Evolutionary conservation across 2,329 filamentous ascomycete species (phyloP).

Genomic region (Claviceps capensis): DNA sequence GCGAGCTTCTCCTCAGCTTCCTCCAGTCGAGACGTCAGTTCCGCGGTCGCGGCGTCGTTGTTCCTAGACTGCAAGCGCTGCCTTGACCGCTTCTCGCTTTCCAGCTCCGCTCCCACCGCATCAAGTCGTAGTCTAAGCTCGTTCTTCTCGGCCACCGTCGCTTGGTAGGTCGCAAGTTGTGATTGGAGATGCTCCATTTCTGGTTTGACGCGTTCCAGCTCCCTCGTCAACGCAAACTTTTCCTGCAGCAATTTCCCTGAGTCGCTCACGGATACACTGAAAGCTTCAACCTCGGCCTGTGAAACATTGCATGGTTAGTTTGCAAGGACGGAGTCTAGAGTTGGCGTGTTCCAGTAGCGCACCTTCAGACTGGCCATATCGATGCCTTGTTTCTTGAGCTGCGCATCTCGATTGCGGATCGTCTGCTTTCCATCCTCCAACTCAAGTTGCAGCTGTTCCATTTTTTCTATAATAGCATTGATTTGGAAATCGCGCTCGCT

Average conservation of each 20-base stretch:
- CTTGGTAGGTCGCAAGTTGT: slow-evolving; percentile 47
- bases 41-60: slow-evolving; percentile 27
- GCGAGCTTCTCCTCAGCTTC: slow-evolving; percentile 23
- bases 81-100: slow-evolving; percentile 50
- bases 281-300: slow-evolving; percentile 57
- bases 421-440: slow-evolving; percentile 30
- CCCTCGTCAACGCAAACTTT: slow-evolving; percentile 38
- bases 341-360: not conserved
- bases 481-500: slow-evolving; percentile 45
- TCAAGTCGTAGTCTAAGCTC: slow-evolving; percentile 65
- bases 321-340: too few species aligned
- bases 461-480: slow-evolving; percentile 28
- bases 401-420: slow-evolving; percentile 30
- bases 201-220: slow-evolving; percentile 38
- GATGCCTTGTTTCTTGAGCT: slow-evolving; percentile 33
- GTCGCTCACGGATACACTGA: slow-evolving; percentile 54
- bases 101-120: slow-evolving; percentile 66
- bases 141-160: slow-evolving; percentile 63
- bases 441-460: slow-evolving; percentile 26
- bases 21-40: slow-evolving; percentile 23
- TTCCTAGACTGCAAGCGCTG: slow-evolving; percentile 17
- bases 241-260: slow-evolving; percentile 54
- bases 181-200: slow-evolving; percentile 43
- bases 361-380: slow-evolving; percentile 37
- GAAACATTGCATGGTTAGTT: not conserved